A percentile compares a stretch with the other conserved stretches of the same genome.
These are phyloP conservation scores for Carex scoparia DNA, from an alignment of 176 grass and related monocot genomes.

Conservation along the genomic window DNA sequence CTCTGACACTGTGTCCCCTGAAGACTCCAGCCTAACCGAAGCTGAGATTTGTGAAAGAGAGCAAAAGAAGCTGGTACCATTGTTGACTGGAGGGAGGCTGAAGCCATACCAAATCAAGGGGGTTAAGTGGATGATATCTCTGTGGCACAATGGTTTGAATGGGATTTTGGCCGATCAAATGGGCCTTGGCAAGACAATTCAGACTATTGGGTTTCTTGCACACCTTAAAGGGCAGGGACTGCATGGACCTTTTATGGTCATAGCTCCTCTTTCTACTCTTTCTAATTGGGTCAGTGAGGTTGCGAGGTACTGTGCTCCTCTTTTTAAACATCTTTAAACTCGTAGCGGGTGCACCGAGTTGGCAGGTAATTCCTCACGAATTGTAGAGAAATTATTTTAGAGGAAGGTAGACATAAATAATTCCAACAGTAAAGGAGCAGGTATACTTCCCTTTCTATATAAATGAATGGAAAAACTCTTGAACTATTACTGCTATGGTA, in stretches of 20 bases:
- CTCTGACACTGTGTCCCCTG: conserved; percentile 38
- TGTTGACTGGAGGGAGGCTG: conserved; percentile 85
- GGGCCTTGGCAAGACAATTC: conserved; percentile 98
- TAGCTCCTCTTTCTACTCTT: conserved; percentile 94
- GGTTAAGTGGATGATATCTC: conserved; percentile 93
- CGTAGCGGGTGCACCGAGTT: background rate
- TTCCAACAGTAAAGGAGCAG: background rate
- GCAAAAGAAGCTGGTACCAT: conserved; percentile 71
- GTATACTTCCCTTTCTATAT: background rate
- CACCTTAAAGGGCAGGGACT: conserved; percentile 91
- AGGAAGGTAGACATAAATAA: background rate
- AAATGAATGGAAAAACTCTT: background rate
- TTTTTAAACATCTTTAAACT: background rate
- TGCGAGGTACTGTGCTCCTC: conserved; percentile 48
- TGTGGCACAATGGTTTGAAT: conserved; percentile 97
- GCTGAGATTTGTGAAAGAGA: conserved; percentile 60
- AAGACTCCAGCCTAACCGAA: conserved; percentile 61
- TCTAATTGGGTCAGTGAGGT: conserved; percentile 94
- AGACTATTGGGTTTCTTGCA: conserved; percentile 92
- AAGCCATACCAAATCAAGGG: conserved; percentile 97
- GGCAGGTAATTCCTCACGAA: background rate
- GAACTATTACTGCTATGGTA: background rate
- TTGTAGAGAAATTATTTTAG: background rate
- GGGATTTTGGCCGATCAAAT: conserved; percentile 96
- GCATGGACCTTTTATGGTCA: conserved; percentile 86